Evolutionary conservation across 352 stramenopile species (phyloP).

Genomic region (Lagenidium giganteum): DNA sequence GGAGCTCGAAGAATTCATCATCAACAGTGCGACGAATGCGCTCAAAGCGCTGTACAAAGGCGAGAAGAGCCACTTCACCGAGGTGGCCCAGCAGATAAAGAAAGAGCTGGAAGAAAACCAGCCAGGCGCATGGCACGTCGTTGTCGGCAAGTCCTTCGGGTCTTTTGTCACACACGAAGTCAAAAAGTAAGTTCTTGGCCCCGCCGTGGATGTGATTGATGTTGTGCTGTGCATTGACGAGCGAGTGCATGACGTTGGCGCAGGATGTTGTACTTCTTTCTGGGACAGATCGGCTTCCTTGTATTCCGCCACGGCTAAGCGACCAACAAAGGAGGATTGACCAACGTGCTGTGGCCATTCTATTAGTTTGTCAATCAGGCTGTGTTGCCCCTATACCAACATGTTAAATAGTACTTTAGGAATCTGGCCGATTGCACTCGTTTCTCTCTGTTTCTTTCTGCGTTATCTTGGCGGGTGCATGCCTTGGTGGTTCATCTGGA

Average conservation of each 20-base stretch:
- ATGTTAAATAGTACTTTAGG: too few relatives aligned
- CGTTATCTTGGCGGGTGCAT: neutral
- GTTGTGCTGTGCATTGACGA: conserved; percentile 2
- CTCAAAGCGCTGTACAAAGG: conserved; percentile 81
- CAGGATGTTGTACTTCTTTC: conserved; percentile 82
- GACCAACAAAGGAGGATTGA: neutral
- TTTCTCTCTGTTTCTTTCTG: conserved; percentile 7
- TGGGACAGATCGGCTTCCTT: conserved; percentile 76
- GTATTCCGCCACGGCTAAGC: conserved; percentile 63
- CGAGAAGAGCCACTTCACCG: conserved; percentile 80
- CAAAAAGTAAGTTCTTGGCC: conserved; percentile 49
- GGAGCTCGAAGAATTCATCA: conserved; percentile 68
- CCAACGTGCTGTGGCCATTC: too few relatives aligned
- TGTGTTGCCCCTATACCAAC: conserved; percentile 9
- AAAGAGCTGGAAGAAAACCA: conserved; percentile 68
- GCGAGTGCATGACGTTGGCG: neutral
- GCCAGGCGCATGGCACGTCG: conserved; percentile 72
- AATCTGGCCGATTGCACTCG: too few relatives aligned
- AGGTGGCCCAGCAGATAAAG: conserved; percentile 78
- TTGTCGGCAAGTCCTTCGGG: conserved; percentile 83
- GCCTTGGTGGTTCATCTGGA: neutral
- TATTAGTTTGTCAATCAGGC: too few relatives aligned
- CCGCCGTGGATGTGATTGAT: neutral
- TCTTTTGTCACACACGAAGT: conserved; percentile 84
- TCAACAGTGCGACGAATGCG: conserved; percentile 69